Evolutionary conservation across 257 asterid genomes (phyloP).

Genomic region (Solanum chmielewskii): DNA sequence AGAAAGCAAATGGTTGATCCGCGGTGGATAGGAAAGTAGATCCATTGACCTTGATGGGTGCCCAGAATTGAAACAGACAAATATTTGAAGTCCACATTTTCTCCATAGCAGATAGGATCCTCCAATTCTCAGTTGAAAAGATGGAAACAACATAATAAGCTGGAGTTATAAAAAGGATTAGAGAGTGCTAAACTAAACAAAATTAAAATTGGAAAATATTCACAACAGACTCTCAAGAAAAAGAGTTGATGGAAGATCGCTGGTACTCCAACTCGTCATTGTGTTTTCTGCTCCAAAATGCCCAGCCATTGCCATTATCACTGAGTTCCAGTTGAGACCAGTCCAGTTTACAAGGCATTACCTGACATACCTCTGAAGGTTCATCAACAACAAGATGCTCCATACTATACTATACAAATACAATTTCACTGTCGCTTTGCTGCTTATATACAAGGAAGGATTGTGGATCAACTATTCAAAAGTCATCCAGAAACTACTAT

Average conservation of each 20-base stretch:
- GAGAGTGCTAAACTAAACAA: fast-evolving
- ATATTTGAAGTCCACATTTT: fast-evolving
- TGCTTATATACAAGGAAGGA: too few species aligned
- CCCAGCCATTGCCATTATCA: too few species aligned
- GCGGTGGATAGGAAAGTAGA: too few species aligned
- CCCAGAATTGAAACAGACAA: too few species aligned
- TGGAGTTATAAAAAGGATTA: neutral
- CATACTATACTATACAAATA: neutral
- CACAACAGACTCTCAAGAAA: neutral
- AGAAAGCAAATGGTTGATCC: too few species aligned
- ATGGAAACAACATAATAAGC: neutral
- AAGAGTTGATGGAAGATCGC: too few species aligned
- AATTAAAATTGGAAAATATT: neutral
- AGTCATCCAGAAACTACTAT: too few species aligned
- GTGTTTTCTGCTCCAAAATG: neutral
- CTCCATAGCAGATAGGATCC: too few species aligned
- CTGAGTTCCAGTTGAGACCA: fast-evolving
- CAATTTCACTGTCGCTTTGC: too few species aligned
- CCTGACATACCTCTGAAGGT: neutral
- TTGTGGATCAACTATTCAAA: too few species aligned
- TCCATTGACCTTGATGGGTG: too few species aligned
- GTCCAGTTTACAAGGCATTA: neutral
- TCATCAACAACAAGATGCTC: fast-evolving
- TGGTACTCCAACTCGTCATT: too few species aligned
- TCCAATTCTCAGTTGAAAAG: neutral